Evolutionary conservation across 352 stramenopile genomes (phyloP).

Genomic region (Stramenopiles sp.): DNA sequence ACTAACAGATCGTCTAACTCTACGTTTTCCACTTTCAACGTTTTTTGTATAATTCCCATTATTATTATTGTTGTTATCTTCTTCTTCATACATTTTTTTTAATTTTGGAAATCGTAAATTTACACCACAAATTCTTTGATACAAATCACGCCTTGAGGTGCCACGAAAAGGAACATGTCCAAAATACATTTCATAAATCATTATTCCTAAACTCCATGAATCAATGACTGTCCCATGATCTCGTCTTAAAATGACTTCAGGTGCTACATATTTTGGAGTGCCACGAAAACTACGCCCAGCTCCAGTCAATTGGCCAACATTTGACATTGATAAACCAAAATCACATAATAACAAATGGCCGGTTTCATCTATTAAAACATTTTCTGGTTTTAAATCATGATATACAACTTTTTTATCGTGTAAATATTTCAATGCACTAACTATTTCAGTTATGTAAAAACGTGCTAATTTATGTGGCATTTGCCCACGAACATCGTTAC

Average conservation of each 20-base stretch:
- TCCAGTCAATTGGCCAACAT: background rate
- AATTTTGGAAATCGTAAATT: background rate
- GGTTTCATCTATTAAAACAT: constrained; percentile 58
- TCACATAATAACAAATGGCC: constrained; percentile 52
- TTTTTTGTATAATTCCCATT: background rate
- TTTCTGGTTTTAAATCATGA: constrained; percentile 51
- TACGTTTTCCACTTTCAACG: background rate
- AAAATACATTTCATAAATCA: constrained; percentile 17
- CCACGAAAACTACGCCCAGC: constrained; percentile 12
- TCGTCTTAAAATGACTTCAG: constrained; percentile 14
- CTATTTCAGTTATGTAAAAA: constrained; percentile 56
- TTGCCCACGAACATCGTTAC: too few species aligned
- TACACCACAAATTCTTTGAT: background rate
- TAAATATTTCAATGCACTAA: constrained; percentile 51
- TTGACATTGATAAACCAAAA: constrained; percentile 34
- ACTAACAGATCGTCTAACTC: too few species aligned
- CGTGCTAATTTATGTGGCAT: constrained; percentile 52
- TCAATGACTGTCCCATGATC: constrained; percentile 14
- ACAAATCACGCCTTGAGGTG: background rate
- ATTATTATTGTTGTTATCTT: background rate
- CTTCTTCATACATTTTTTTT: background rate
- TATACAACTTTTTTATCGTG: constrained; percentile 57
- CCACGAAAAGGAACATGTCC: background rate
- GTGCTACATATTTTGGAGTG: constrained; percentile 18
- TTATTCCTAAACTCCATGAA: constrained; percentile 18